phyloP scores from a whole-genome alignment of 108 stramenopile genomes.

The Fragilariopsis cylindrus region DNA sequence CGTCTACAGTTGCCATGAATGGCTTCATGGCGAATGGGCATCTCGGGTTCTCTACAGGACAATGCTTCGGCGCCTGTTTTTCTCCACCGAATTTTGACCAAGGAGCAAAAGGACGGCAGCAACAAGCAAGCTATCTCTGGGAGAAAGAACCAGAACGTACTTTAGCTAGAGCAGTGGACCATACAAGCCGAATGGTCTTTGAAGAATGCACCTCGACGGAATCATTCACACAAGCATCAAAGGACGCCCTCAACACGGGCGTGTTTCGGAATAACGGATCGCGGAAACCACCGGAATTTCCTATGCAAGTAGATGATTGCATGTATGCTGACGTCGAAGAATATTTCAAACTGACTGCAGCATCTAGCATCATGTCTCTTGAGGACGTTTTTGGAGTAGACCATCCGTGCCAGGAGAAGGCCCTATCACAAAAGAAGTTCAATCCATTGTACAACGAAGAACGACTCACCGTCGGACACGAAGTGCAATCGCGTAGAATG shows the following conservation, averaged over 20 bases:
- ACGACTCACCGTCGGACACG: constrained; percentile 1
- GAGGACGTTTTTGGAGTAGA: not conserved
- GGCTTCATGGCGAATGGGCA: not conserved
- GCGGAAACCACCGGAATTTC: constrained; percentile 4
- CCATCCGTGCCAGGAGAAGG: not conserved
- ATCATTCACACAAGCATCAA: not conserved
- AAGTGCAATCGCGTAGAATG: not conserved
- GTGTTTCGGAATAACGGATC: not conserved
- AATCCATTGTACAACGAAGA: not conserved
- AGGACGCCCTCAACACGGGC: constrained; percentile 6
- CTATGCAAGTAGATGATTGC: constrained; percentile 18
- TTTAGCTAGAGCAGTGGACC: not conserved
- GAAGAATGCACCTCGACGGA: not conserved
- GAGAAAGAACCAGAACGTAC: not conserved
- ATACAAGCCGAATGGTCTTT: not conserved
- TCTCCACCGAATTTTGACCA: constrained; percentile 16
- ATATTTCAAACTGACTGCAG: not conserved
- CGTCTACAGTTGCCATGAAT: constrained; percentile 10
- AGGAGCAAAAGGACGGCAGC: not conserved
- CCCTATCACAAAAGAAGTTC: constrained; percentile 7
- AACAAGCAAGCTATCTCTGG: constrained; percentile 11
- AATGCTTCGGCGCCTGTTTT: constrained; percentile 14
- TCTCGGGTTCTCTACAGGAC: constrained; percentile 9
- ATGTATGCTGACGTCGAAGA: constrained; percentile 2
- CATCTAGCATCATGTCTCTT: constrained; percentile 17